phyloP scores from a whole-genome alignment of 2,329 filamentous ascomycete genomes.

The Teratosphaeria destructans region DNA sequence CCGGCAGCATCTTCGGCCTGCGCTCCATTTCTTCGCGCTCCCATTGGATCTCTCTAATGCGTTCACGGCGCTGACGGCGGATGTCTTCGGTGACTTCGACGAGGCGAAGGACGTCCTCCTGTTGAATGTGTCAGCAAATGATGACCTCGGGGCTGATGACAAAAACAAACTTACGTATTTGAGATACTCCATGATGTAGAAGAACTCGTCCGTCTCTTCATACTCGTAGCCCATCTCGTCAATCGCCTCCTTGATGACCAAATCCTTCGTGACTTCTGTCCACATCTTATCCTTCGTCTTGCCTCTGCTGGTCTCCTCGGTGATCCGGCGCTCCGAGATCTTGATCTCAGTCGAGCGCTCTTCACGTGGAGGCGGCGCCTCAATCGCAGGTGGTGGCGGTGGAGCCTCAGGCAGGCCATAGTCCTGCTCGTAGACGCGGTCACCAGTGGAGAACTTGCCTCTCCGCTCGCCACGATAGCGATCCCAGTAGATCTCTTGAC shows the following conservation, averaged over 20 bases:
- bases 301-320: constrained; percentile 13
- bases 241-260: constrained; percentile 79
- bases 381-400: constrained; percentile 19
- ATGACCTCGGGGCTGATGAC: not conserved
- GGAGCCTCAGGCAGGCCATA: constrained; percentile 22
- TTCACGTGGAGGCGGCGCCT: constrained; percentile 18
- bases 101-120: constrained; percentile 81
- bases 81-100: constrained; percentile 77
- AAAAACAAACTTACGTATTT: constrained; percentile 59
- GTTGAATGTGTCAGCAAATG: constrained; percentile 6
- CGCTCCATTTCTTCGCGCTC: constrained; percentile 47
- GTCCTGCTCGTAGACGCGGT: constrained; percentile 39
- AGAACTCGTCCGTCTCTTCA: constrained; percentile 81
- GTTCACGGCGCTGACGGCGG: constrained; percentile 51
- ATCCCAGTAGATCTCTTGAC: constrained; percentile 67
- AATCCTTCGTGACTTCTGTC: constrained; percentile 94
- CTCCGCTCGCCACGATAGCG: constrained; percentile 68
- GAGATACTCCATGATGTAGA: constrained; percentile 87
- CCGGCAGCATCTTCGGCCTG: constrained; percentile 30
- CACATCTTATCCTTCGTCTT: constrained; percentile 51
- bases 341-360: constrained; percentile 36
- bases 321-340: constrained; percentile 14
- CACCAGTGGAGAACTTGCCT: constrained; percentile 63
- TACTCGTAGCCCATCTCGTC: constrained; percentile 75
- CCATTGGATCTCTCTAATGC: constrained; percentile 51